Percentiles rank a stretch among this genome's conserved stretches.
phyloP scores from a whole-genome alignment of 192 early-diverging fungal genomes.

The Backusella mclennaniae region DNA sequence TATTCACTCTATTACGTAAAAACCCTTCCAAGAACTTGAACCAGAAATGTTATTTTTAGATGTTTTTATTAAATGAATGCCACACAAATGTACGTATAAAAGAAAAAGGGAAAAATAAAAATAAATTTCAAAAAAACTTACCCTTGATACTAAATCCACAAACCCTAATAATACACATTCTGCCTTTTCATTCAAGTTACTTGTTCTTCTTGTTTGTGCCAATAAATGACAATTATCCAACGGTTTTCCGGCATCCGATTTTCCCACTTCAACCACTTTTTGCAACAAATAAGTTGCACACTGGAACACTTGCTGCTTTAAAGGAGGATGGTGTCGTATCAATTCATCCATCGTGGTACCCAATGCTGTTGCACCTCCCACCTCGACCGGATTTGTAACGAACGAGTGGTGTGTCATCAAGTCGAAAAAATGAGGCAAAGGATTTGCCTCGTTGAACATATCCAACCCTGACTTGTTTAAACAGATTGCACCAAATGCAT shows the following conservation, averaged over 20 bases:
- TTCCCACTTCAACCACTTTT: slow-evolving; percentile 59
- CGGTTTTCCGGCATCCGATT: slow-evolving; percentile 21
- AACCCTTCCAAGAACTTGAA: slow-evolving; percentile 75
- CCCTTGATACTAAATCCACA: slow-evolving; percentile 64
- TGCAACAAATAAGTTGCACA: slow-evolving; percentile 68
- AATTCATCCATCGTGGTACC: slow-evolving; percentile 93
- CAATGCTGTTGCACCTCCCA: slow-evolving; percentile 75
- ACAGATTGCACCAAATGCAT: slow-evolving; percentile 94
- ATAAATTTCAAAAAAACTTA: slow-evolving; percentile 34
- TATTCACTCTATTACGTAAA: slow-evolving; percentile 72
- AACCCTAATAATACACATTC: slow-evolving; percentile 51
- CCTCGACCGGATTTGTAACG: slow-evolving; percentile 73
- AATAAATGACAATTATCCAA: slow-evolving; percentile 42
- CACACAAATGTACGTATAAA: background rate
- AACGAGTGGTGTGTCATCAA: slow-evolving; percentile 76
- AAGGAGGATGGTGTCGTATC: slow-evolving; percentile 87
- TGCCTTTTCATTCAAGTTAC: slow-evolving; percentile 46
- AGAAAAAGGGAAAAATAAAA: slow-evolving; percentile 13
- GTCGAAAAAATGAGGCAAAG: slow-evolving; percentile 70
- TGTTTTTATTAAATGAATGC: background rate
- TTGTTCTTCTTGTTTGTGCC: background rate
- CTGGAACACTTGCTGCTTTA: slow-evolving; percentile 70
- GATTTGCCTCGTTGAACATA: slow-evolving; percentile 68
- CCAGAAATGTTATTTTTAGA: background rate
- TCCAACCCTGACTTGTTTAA: slow-evolving; percentile 85